Evolutionary conservation across 371 early-diverging fungal species (phyloP), one percentile per base, ranked within the genome.

Genomic region (Mortierella sp.): DNA sequence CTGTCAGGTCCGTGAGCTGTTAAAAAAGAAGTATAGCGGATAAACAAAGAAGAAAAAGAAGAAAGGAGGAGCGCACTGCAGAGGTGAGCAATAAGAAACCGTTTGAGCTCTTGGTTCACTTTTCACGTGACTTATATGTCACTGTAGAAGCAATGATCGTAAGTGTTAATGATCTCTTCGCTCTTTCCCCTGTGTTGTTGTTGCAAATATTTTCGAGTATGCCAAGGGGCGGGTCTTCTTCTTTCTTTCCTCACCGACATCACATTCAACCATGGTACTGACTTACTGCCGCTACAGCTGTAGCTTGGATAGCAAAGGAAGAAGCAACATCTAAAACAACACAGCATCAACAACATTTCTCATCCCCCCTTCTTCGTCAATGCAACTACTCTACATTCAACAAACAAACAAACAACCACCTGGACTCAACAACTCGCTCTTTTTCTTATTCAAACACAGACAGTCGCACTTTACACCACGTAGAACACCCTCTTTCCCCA

Each of bases 241-340:
- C 19, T 31, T 31, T 34, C 63, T 63, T 63, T 63, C 38, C 34
- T 63, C 16, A 14, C n/a, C 55, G 72, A 72, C 72, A 50, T 47
- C 72, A 70, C 70, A 72, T 72, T 48, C 38, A 63, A 31, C 52
- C 34, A 72, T 72, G 72, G 72, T 72, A 72, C 72, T 47, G 26
- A 11, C 13, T 50, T 50, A 1, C 44, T 45, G 13, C 70, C 45
- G 3, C 21, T 44, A 34, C 2, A 26, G n/a, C 44, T 44, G 42
- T 38, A 38, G 42, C 42, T 38, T 38, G 42, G 42, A 38, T 38
- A 34, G 13, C 38, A 34, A 31, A 31, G 28, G 31, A n/a, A 42
- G 19, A 58, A 31, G 19, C 63, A 34, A 19, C 34, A 63, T 16
- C 11, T 16, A 4, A 7, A 34, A 19, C 50, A 14, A 50, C 14